Evolutionary conservation across 495 filamentous ascomycete species (phyloP), one percentile per base, ranked within the genome.

Genomic region (Aspergillus diversus): DNA sequence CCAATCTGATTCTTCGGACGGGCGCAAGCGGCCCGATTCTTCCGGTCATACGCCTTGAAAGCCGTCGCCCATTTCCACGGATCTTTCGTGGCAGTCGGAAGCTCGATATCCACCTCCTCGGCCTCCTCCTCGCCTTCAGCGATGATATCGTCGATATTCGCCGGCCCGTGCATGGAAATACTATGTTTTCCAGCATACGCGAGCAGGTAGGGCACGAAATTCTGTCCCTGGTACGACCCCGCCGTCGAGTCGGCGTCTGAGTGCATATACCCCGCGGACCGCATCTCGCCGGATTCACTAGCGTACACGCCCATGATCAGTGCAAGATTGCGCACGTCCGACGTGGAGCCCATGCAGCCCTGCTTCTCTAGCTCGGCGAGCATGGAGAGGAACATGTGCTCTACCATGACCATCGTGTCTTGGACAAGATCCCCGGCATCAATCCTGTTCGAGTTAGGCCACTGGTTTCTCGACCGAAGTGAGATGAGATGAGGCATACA

Each of bases 281-380:
- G 57, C 52, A 57, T 13, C 7, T 48, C 42, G 16, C 32, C 2
- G 21, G 21, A 27, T 27, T 11, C 33, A 43, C 57, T 35, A 50
- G 72, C 65, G 34, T 69, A 64, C 15, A 71, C 7, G 0, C 57
- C 61, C 67, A 78, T 71, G 8, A 78, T 57, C 12, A 73, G 35
- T n/a, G 64, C 68, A 7, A 80, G 37, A 42, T 75, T 74, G 34
- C 72, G 70, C 31, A 81, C 63, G 21, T 75, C 69, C 6, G 71
- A 71, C 21, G 72, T 63, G 4, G 71, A 51, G 4, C 65, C 67
- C 17, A 80, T 64, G 7, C 77, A 63, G 3, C 47, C 51, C 7
- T 65, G 48, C 8, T 65, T 51, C n/a, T 72, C 64, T 21, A 81
- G 66, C 4, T 52, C 68, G 16, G 68, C 64, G 27, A 78, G 65